phyloP scores from a whole-genome alignment of 192 early-diverging fungal species.

The Rhizoclosmatium sp. region DNA sequence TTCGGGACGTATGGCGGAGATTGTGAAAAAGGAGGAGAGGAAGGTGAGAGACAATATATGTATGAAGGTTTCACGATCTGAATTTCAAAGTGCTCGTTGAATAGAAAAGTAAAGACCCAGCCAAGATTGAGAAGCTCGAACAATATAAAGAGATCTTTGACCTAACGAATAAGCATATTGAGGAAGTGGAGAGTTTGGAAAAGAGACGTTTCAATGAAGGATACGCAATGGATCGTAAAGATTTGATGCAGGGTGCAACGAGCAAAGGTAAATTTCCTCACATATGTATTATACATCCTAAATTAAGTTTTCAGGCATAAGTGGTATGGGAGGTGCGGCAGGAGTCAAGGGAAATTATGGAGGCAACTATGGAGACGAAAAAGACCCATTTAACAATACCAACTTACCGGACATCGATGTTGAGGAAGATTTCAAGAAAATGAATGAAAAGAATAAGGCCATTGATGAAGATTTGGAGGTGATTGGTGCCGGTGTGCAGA shows the following conservation, averaged over 20 bases:
- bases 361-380: constrained; percentile 39
- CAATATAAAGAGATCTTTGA: constrained; percentile 61
- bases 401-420: constrained; percentile 72
- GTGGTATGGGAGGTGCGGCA: constrained; percentile 34
- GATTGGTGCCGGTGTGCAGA: constrained; percentile 58
- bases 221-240: constrained; percentile 49
- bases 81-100: constrained; percentile 58
- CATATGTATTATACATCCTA: background rate
- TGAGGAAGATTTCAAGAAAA: constrained; percentile 65
- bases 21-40: constrained; percentile 61
- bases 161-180: constrained; percentile 61
- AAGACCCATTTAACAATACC: constrained; percentile 54
- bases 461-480: constrained; percentile 66
- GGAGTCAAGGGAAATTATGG: constrained; percentile 34
- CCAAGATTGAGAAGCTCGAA: constrained; percentile 45
- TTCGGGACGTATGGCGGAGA: constrained; percentile 47
- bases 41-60: constrained; percentile 50
- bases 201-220: constrained; percentile 61
- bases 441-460: constrained; percentile 59
- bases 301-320: constrained; percentile 23
- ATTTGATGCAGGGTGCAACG: constrained; percentile 52
- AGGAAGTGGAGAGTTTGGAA: constrained; percentile 68
- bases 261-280: constrained; percentile 27
- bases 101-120: constrained; percentile 53
- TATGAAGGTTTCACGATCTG: constrained; percentile 43